These are phyloP conservation scores for Wallacemonas sp. DNA, from an alignment of 208 protist species.

Conservation along the genomic window DNA sequence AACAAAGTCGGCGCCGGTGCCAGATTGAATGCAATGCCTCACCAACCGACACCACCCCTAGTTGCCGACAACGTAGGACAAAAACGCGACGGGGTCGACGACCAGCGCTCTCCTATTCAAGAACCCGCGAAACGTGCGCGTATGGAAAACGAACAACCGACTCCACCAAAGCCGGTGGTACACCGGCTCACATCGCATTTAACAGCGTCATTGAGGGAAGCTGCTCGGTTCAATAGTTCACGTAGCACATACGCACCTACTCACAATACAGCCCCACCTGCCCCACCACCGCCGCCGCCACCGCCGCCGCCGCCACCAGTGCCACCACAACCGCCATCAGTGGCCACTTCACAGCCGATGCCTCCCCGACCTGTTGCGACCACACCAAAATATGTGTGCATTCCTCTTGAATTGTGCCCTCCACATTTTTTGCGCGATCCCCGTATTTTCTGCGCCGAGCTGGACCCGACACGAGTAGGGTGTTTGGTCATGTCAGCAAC, in stretches of 20 bases:
- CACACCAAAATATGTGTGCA: constrained; percentile 54
- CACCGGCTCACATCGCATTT: background rate
- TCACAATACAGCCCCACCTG: background rate
- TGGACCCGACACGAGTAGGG: constrained; percentile 47
- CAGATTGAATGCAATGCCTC: background rate
- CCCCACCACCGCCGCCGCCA: background rate
- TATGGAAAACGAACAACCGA: background rate
- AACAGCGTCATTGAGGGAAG: constrained; percentile 7
- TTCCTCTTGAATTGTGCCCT: constrained; percentile 59
- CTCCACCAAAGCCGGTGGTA: background rate
- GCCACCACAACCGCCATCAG: background rate
- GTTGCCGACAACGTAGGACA: no score
- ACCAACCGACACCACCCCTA: no score
- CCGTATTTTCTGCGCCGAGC: constrained; percentile 51
- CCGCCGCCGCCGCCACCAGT: background rate
- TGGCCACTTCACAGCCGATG: background rate
- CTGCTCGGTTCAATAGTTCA: constrained; percentile 1
- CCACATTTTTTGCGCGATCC: constrained; percentile 55
- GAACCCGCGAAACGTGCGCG: background rate
- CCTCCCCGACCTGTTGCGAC: background rate
- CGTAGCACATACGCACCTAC: background rate
- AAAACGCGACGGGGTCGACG: no score
- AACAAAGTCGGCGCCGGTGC: constrained; percentile 3
- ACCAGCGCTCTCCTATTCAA: background rate
- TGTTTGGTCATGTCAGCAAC: constrained; percentile 22